Evolutionary conservation across 805 yeast genomes (phyloP).

Genomic region (Schizosaccharomyces octosporus): DNA sequence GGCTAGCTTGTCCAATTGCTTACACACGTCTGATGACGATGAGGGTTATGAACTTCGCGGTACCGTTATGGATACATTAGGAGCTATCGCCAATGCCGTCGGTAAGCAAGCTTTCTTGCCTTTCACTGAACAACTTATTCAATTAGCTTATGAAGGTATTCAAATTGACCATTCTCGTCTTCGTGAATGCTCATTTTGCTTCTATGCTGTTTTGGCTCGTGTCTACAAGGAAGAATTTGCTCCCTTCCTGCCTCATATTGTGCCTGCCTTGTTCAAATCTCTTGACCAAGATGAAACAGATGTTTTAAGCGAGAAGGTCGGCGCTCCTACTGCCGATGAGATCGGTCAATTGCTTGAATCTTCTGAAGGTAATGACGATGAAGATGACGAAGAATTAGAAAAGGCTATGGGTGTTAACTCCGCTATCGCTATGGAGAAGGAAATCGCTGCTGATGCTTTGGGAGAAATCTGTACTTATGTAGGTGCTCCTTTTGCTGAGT

Average conservation of each 20-base stretch:
- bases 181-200: constrained; percentile 85
- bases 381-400: constrained; percentile 35
- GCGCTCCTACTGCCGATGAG: constrained; percentile 5
- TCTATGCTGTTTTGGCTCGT: constrained; percentile 79
- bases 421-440: constrained; percentile 87
- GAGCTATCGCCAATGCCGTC: constrained; percentile 90
- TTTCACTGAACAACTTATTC: constrained; percentile 67
- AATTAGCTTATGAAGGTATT: constrained; percentile 62
- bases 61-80: constrained; percentile 72
- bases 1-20: constrained; percentile 56
- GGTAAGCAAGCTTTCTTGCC: constrained; percentile 72
- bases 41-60: constrained; percentile 83
- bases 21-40: constrained; percentile 51
- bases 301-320: constrained; percentile 2
- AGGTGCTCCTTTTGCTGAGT: constrained; percentile 52
- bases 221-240: constrained; percentile 81
- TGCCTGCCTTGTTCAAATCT: constrained; percentile 66
- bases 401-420: constrained; percentile 71
- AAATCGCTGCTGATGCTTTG: constrained; percentile 75
- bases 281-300: constrained; percentile 64
- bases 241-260: constrained; percentile 54
- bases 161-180: constrained; percentile 58
- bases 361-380: constrained; percentile 14
- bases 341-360: constrained; percentile 7
- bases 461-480: constrained; percentile 73